Evolutionary conservation across 2,329 filamentous ascomycete genomes (phyloP).

Genomic region (Cytospora piceicola): DNA sequence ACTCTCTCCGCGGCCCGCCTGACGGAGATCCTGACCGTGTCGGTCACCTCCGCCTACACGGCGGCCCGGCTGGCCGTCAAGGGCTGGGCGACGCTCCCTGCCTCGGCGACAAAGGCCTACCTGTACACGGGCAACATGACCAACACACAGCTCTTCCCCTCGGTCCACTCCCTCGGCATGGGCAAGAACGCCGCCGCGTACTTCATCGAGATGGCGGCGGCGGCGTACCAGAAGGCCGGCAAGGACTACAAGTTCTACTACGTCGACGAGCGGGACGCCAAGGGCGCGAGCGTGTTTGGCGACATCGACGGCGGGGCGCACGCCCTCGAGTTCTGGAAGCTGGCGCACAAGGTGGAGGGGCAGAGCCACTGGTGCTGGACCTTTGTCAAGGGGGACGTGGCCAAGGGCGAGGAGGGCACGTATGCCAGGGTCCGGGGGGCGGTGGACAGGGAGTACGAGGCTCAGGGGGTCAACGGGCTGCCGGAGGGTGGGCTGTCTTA

Average conservation of each 20-base stretch:
- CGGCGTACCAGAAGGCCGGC: constrained; percentile 15
- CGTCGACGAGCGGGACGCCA: constrained; percentile 19
- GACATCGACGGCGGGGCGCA: constrained; percentile 19
- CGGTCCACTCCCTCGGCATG: constrained; percentile 2
- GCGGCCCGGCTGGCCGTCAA: constrained; percentile 20
- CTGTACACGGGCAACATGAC: constrained; percentile 24
- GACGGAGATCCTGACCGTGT: constrained; percentile 8
- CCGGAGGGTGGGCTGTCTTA: constrained; percentile 8
- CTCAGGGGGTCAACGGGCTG: neutral
- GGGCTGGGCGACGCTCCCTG: constrained; percentile 14
- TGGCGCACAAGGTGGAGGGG: constrained; percentile 18
- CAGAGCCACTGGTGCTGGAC: constrained; percentile 25
- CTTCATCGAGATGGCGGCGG: constrained; percentile 24
- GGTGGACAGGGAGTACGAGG: constrained; percentile 16
- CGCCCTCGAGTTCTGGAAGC: constrained; percentile 25
- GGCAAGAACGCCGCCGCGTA: constrained; percentile 19
- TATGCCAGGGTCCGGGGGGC: constrained; percentile 8
- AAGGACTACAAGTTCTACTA: constrained; percentile 18
- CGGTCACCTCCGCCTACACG: constrained; percentile 16
- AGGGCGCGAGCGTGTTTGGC: neutral
- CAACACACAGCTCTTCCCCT: constrained; percentile 17
- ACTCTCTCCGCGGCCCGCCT: constrained; percentile 8
- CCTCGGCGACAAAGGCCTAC: constrained; percentile 15
- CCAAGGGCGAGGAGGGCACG: constrained; percentile 1
- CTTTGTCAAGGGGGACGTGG: constrained; percentile 15